Conservation (phyloP, 805 yeast species). For the Candida vaughaniae region DNA sequence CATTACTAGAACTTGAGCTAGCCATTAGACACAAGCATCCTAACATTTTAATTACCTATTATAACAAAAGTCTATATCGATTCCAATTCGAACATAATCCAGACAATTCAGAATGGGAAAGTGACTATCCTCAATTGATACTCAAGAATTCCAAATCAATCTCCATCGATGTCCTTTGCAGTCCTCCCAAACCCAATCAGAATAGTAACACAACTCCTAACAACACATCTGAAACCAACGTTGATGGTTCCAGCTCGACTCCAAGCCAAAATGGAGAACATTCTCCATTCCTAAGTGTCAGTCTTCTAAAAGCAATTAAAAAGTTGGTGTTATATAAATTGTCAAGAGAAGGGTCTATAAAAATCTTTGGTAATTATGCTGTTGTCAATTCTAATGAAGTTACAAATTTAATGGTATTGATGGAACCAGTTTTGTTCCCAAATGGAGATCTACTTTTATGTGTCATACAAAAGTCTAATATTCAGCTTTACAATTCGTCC, state of each 20-base stretch:
- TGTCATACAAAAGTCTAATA: conserved; percentile 22
- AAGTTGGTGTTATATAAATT: conserved; percentile 35
- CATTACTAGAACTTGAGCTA: conserved; percentile 40
- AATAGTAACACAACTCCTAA: neutral
- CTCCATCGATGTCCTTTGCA: conserved; percentile 25
- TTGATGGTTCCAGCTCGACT: conserved; percentile 4
- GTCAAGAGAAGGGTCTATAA: conserved; percentile 22
- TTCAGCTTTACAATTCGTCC: conserved; percentile 26
- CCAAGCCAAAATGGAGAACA: conserved; percentile 15
- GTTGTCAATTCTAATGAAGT: conserved; percentile 11
- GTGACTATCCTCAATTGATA: conserved; percentile 24
- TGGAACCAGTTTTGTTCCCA: conserved; percentile 38
- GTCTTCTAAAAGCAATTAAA: conserved; percentile 41
- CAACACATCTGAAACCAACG: neutral
- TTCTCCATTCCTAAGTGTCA: conserved; percentile 32
- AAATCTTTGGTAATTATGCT: conserved; percentile 40
- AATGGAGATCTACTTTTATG: conserved; percentile 40
- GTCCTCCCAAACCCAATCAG: conserved; percentile 24
- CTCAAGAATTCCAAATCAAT: conserved; percentile 23
- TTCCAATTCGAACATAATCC: conserved; percentile 31
- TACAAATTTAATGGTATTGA: conserved; percentile 21
- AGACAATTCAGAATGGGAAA: conserved; percentile 14
- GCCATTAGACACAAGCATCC: conserved; percentile 36
- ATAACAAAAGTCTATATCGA: conserved; percentile 38
- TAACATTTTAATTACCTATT: conserved; percentile 37